Percentiles rank a stretch among this genome's conserved stretches.
Conservation (phyloP, 1,139 yeast genomes). For the Blastobotrys indianensis region DNA sequence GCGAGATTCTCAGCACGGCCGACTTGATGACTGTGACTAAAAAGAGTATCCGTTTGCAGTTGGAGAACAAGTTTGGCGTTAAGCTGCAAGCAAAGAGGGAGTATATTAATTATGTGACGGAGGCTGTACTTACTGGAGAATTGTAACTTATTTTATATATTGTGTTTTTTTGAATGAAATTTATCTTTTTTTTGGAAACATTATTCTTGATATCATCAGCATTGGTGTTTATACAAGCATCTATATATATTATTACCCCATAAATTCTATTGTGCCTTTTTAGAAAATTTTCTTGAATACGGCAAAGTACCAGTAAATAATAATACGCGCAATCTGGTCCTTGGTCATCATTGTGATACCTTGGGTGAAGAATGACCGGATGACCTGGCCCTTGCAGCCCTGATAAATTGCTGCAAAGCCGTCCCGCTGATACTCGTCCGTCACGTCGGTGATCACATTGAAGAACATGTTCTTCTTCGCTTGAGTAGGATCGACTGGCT, state of each 20-base stretch:
- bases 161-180: neutral
- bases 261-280: neutral
- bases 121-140: slow-evolving; percentile 38
- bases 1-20: slow-evolving; percentile 35
- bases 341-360: slow-evolving; percentile 36
- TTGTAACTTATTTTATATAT: slow-evolving; percentile 19
- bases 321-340: slow-evolving; percentile 29
- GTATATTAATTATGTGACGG: slow-evolving; percentile 37
- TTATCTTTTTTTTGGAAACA: neutral
- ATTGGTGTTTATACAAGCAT: neutral
- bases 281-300: slow-evolving; percentile 3
- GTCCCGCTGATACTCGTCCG: slow-evolving; percentile 38
- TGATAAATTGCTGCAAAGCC: slow-evolving; percentile 69
- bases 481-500: slow-evolving; percentile 7
- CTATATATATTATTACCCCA: neutral
- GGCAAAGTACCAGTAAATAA: slow-evolving; percentile 24
- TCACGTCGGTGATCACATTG: slow-evolving; percentile 12
- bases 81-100: slow-evolving; percentile 33
- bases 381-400: slow-evolving; percentile 42
- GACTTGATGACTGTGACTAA: slow-evolving; percentile 38
- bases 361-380: slow-evolving; percentile 34
- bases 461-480: slow-evolving; percentile 2
- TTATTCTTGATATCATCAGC: neutral
- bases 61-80: slow-evolving; percentile 35
- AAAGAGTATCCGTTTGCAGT: slow-evolving; percentile 33